Evolutionary conservation across 768 basidiomycete genomes (phyloP), one percentile per base, ranked within the genome.

Genomic region (Mycena chlorophos): DNA sequence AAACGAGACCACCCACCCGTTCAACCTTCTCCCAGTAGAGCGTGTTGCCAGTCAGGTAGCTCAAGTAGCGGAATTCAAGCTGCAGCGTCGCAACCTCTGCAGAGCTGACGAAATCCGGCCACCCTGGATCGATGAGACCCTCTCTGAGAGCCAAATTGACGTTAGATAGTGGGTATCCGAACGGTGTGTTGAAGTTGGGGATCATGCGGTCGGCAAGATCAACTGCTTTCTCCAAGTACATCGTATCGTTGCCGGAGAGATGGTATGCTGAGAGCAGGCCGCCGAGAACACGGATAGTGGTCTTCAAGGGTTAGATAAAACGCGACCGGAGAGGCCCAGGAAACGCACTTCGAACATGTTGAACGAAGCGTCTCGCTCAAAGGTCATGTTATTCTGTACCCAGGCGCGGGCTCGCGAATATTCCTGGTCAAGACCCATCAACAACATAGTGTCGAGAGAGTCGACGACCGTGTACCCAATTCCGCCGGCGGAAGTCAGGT

Each of bases 391-490:
- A 13, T 79, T 75, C 20, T 76, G 78, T 10, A 95, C 79, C 95
- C 95, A 98, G 37, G 80, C 66, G 19, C 88, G 76, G 3, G 93
- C 89, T 5, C 92, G 79, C 40, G 74, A 54, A 66, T 93, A 94
- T 70, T 97, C 94, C 1, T 86, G 84, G 10, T 81, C 69, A 16
- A 97, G 77, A 2, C 86, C 91, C 87, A 97, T 89, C 49, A 98
- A 71, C 52, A 91, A 78, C 75, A 98, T 83, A 13, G 88, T 88
- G 70, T 97, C 95, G 17, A 97, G 78, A 0, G 90, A 86, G 65
- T 97, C 95, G 52, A 89, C 80, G 42, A 98, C 87, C 31, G 87
- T 91, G 68, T 94, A 95, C 22, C 94, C 94, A 49, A 97, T 87
- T 14, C 91, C 87, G 31, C 91, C 92, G 2, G 84, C 86, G 4